Evolutionary conservation across 805 yeast genomes (phyloP).

Genomic region (Saccharomycopsis vini): DNA sequence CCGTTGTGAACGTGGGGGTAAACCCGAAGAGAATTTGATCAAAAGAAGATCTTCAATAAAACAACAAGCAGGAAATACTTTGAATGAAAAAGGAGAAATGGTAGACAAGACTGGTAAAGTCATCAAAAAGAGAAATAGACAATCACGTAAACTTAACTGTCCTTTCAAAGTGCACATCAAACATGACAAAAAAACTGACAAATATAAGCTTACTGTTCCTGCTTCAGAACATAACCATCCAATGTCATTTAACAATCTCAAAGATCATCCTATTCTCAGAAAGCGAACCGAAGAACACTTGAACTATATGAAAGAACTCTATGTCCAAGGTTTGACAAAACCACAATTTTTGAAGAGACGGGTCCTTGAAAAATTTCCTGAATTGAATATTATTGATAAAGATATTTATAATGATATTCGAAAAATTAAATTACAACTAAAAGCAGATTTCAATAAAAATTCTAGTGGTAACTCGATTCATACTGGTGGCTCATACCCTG

Average conservation of each 20-base stretch:
- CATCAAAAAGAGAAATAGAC: slow-evolving; percentile 13
- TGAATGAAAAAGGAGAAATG: slow-evolving; percentile 5
- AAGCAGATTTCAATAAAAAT: neutral
- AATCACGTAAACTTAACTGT: slow-evolving; percentile 14
- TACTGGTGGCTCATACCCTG: too few relatives aligned
- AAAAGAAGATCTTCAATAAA: slow-evolving; percentile 11
- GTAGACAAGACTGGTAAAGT: slow-evolving; percentile 4
- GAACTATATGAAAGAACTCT: slow-evolving; percentile 11
- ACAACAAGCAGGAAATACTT: neutral
- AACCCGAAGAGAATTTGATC: slow-evolving; percentile 15
- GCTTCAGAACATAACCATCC: slow-evolving; percentile 16
- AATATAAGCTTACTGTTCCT: slow-evolving; percentile 15
- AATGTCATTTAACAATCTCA: slow-evolving; percentile 3
- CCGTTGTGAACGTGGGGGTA: slow-evolving; percentile 20
- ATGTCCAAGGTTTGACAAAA: slow-evolving; percentile 10
- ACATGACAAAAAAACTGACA: slow-evolving; percentile 11
- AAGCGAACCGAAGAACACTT: slow-evolving; percentile 17
- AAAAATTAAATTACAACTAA: slow-evolving; percentile 11
- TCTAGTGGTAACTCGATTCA: too few relatives aligned
- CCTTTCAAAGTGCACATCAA: slow-evolving; percentile 17
- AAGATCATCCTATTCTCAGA: slow-evolving; percentile 18
- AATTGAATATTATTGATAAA: slow-evolving; percentile 17
- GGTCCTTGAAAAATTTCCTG: slow-evolving; percentile 17
- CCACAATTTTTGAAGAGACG: slow-evolving; percentile 14
- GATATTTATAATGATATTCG: slow-evolving; percentile 19